A percentile compares a stretch with the other conserved stretches of the same genome.
Conservation (phyloP, 495 filamentous ascomycete species). For the Cairneyella variabilis region DNA sequence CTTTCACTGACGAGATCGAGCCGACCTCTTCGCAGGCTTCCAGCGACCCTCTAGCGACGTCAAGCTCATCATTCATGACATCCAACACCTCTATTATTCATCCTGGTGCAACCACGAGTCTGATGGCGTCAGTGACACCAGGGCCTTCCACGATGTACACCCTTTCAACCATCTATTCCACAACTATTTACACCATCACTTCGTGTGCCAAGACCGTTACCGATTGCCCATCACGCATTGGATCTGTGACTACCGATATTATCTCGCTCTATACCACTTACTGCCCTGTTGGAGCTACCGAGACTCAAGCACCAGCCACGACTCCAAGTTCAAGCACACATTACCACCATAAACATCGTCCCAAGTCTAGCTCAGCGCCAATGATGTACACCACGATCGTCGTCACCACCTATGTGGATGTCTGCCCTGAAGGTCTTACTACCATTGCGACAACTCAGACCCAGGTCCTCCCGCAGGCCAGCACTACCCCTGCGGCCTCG, state of each 20-base stretch:
- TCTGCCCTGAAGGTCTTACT: constrained; percentile 3
- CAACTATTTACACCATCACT: constrained; percentile 51
- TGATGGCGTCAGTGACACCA: too few species aligned
- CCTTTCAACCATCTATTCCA: constrained; percentile 51
- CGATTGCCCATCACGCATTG: constrained; percentile 46
- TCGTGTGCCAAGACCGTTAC: constrained; percentile 51
- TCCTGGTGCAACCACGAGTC: too few species aligned
- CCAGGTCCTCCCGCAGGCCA: not conserved
- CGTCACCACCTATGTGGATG: constrained; percentile 7
- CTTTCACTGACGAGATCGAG: too few species aligned
- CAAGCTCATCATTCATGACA: too few species aligned
- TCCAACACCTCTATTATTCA: too few species aligned
- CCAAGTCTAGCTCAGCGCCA: not conserved
- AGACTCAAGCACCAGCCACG: too few species aligned
- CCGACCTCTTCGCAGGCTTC: too few species aligned
- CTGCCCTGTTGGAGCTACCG: constrained; percentile 41
- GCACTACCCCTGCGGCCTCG: not conserved
- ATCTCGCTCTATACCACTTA: constrained; percentile 37
- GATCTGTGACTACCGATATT: constrained; percentile 33
- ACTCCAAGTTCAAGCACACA: not conserved
- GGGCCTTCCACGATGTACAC: too few species aligned
- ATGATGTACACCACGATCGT: constrained; percentile 1
- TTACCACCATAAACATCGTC: not conserved
- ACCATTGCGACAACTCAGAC: constrained; percentile 2
- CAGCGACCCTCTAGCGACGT: too few species aligned